Conservation (phyloP, 257 asterid genomes). For the Solanum virginianum region DNA sequence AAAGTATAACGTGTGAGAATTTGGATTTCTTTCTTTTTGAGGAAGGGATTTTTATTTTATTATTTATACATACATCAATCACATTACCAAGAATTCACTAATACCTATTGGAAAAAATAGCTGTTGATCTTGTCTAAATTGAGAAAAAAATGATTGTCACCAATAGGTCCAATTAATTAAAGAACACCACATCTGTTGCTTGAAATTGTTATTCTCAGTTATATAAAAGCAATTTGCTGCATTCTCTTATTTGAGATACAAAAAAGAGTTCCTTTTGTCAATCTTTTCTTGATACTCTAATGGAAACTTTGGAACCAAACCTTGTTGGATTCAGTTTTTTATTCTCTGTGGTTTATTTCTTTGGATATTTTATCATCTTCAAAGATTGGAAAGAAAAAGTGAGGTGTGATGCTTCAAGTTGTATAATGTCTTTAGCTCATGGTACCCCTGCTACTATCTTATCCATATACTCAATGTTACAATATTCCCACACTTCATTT, state of each 20-base stretch:
- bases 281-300: background rate
- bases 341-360: slow-evolving; percentile 31
- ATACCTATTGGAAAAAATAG: background rate
- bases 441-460: slow-evolving; percentile 47
- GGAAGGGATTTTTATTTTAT: background rate
- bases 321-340: slow-evolving; percentile 20
- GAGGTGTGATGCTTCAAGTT: slow-evolving; percentile 54
- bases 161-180: background rate
- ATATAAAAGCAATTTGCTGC: background rate
- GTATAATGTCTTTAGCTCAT: slow-evolving; percentile 53
- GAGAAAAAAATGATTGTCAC: too few relatives aligned
- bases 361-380: slow-evolving; percentile 34
- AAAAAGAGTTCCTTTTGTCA: too few relatives aligned
- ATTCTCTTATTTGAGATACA: background rate
- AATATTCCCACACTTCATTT: slow-evolving; percentile 1
- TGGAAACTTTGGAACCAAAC: slow-evolving; percentile 1
- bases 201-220: background rate
- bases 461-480: slow-evolving; percentile 25
- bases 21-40: background rate
- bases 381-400: slow-evolving; percentile 37
- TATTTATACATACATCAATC: background rate
- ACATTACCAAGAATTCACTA: background rate
- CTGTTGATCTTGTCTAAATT: background rate
- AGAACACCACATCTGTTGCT: background rate
- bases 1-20: slow-evolving; percentile 3